A percentile compares a stretch with the other conserved stretches of the same genome.
phyloP scores from a whole-genome alignment of 208 protist species.

The Leishmania gerbilli region DNA sequence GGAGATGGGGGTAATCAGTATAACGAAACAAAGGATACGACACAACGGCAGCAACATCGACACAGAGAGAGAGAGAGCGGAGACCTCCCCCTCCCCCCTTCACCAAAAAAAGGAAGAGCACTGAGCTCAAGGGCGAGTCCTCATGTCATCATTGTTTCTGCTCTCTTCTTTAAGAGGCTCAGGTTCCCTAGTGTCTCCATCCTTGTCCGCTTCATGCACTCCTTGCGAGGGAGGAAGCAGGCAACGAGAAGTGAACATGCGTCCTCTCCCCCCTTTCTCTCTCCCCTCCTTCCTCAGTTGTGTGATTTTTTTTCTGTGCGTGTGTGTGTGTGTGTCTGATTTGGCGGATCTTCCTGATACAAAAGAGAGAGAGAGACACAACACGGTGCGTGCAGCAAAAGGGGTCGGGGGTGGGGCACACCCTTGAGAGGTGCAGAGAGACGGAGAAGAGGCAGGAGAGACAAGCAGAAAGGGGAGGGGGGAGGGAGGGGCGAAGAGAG shows the following conservation, averaged over 20 bases:
- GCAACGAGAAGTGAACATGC: too few relatives aligned
- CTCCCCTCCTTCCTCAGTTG: neutral
- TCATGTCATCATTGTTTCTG: neutral
- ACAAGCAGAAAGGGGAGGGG: neutral
- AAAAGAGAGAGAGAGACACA: neutral
- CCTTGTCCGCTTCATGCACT: neutral
- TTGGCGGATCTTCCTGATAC: neutral
- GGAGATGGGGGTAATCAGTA: neutral
- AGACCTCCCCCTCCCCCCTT: neutral
- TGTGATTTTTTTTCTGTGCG: too few relatives aligned
- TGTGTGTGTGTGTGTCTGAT: neutral
- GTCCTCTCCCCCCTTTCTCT: too few relatives aligned
- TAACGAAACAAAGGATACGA: neutral
- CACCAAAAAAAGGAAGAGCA: neutral
- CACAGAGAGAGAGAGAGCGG: neutral
- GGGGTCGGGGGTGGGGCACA: neutral
- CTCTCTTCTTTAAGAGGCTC: neutral
- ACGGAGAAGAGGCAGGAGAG: neutral
- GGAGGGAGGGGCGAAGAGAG: neutral
- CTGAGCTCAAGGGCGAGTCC: neutral
- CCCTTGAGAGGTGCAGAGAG: neutral
- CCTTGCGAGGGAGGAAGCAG: neutral
- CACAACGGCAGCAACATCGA: neutral
- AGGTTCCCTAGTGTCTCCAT: neutral
- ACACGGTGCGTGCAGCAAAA: neutral